These are phyloP conservation scores for Zygosaccharomyces rouxii DNA, from an alignment of 805 yeast genomes.

Conservation along the genomic window DNA sequence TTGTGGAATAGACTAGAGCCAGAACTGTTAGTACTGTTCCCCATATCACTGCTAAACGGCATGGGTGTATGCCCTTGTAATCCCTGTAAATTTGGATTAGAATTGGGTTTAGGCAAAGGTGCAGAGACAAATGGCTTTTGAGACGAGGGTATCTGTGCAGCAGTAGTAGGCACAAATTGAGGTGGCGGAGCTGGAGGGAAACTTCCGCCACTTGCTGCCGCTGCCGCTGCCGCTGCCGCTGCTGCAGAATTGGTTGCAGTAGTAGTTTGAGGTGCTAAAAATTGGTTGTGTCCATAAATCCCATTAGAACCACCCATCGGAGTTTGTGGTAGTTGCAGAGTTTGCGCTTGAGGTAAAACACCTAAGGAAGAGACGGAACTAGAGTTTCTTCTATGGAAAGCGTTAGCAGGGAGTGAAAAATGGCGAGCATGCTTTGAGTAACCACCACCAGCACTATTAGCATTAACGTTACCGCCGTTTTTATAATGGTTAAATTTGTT, in stretches of 20 bases:
- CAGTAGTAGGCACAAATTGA: conserved; percentile 1
- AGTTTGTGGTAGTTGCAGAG: conserved; percentile 9
- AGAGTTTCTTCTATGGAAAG: conserved; percentile 30
- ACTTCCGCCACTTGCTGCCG: background rate
- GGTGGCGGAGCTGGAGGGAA: background rate
- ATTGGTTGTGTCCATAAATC: background rate
- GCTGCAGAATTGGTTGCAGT: background rate
- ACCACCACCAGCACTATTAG: conserved; percentile 9
- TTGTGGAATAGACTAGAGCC: conserved; percentile 17
- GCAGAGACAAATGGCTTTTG: conserved; percentile 9
- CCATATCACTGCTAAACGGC: conserved; percentile 8
- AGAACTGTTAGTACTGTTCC: conserved; percentile 13
- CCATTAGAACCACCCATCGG: conserved; percentile 7
- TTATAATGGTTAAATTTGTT: conserved; percentile 11
- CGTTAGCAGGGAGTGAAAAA: conserved; percentile 33
- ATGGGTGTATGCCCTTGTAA: conserved; percentile 5
- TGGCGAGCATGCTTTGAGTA: conserved; percentile 31
- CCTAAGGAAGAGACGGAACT: conserved; percentile 22
- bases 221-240: conserved; percentile 3
- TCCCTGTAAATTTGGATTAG: conserved; percentile 13
- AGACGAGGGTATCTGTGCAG: conserved; percentile 9
- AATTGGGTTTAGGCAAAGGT: conserved; percentile 14
- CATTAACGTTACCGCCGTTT: conserved; percentile 12
- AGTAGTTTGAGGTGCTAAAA: background rate
- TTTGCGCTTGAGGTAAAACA: conserved; percentile 12